Evolutionary conservation across 331 rosid genomes (phyloP).

Genomic region (Quercus lobata): DNA sequence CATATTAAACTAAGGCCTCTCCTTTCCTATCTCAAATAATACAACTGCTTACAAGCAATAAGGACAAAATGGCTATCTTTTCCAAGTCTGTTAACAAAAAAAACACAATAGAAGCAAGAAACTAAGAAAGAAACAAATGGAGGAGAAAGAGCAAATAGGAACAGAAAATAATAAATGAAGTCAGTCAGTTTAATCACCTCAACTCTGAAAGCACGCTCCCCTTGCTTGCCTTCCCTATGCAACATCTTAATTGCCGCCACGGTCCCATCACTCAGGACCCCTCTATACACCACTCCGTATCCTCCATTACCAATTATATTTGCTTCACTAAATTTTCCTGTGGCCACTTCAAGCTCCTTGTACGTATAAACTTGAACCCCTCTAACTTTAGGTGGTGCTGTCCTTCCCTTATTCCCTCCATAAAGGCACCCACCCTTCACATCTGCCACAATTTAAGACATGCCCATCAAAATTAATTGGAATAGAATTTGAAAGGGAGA

Average conservation of each 20-base stretch:
- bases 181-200: conserved; percentile 51
- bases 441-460: conserved; percentile 41
- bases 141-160: conserved; percentile 17
- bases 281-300: conserved; percentile 65
- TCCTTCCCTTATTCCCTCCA: conserved; percentile 53
- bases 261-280: conserved; percentile 78
- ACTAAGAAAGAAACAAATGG: conserved; percentile 12
- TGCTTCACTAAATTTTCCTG: conserved; percentile 55
- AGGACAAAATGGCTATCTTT: background rate
- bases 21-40: no score
- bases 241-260: conserved; percentile 75
- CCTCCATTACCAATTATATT: conserved; percentile 69
- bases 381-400: conserved; percentile 34
- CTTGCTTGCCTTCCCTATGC: conserved; percentile 66
- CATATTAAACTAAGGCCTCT: no score
- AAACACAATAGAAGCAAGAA: background rate
- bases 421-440: conserved; percentile 77
- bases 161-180: conserved; percentile 44
- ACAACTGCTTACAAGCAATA: background rate
- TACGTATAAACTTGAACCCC: conserved; percentile 91
- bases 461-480: background rate
- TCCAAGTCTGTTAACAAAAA: background rate
- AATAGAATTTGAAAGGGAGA: background rate
- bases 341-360: conserved; percentile 77
- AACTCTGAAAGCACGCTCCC: conserved; percentile 92